Evolutionary conservation across 2,329 filamentous ascomycete species (phyloP).

Genomic region (Paracorniculantispora psalliotae): DNA sequence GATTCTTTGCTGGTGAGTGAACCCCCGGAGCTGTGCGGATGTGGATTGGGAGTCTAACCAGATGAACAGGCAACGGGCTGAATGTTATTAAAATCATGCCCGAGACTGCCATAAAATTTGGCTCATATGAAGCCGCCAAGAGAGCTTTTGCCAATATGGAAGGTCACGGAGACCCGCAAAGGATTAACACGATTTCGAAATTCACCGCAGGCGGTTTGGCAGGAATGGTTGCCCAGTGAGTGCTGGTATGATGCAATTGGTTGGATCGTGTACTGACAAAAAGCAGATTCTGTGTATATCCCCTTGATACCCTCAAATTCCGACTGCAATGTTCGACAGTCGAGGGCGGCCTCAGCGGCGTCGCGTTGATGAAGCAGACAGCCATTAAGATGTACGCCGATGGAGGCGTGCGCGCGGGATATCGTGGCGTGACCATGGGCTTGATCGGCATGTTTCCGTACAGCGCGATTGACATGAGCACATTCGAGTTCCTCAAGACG

Average conservation of each 20-base stretch:
- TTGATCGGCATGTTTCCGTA: conserved; percentile 97
- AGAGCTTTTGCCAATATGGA: conserved; percentile 79
- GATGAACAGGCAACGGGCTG: conserved; percentile 74
- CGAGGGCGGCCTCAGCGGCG: conserved; percentile 75
- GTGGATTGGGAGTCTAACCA: conserved; percentile 16
- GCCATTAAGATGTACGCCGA: conserved; percentile 80
- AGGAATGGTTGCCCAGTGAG: conserved; percentile 88
- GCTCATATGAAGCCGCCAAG: conserved; percentile 94
- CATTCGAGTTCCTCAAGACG: conserved; percentile 87
- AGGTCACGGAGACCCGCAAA: conserved; percentile 76
- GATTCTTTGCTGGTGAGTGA: conserved; percentile 81
- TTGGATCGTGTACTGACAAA: conserved; percentile 19
- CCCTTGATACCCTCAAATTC: conserved; percentile 78
- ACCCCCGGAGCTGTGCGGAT: neutral
- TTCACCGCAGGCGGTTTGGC: conserved; percentile 87
- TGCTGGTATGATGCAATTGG: conserved; percentile 16
- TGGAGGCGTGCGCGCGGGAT: conserved; percentile 71
- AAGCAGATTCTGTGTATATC: conserved; percentile 80
- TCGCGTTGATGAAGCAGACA: conserved; percentile 75
- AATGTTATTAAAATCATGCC: conserved; percentile 99
- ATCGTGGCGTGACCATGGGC: conserved; percentile 90
- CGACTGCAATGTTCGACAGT: conserved; percentile 92
- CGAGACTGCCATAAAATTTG: conserved; percentile 97
- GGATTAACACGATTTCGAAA: conserved; percentile 78
- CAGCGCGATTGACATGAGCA: conserved; percentile 91